Evolutionary conservation across 768 basidiomycete genomes (phyloP), one percentile per base, ranked within the genome.

Genomic region (Suillus ampliporus): DNA sequence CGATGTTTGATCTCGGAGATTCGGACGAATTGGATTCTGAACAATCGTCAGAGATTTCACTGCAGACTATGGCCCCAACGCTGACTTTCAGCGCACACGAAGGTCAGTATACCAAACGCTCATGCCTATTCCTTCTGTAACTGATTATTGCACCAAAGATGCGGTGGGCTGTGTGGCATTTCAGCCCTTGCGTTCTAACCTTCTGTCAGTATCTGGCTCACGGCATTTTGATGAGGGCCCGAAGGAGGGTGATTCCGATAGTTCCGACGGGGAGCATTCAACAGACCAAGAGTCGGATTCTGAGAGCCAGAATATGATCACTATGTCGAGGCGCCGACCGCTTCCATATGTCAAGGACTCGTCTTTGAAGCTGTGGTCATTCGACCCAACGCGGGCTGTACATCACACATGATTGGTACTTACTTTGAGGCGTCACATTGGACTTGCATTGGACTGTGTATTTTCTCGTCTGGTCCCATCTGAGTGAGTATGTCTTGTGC

Each of bases 161-260:
- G 83, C 89, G 4, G 75, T 95, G 9, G 89, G 91, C 1, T 87
- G 89, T 1, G 86, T 91, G 1, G 75, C 84, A 1, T 91, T 95
- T 68, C 89, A 95, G 66, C 92, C 93, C 0, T 73, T 83, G 31
- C 77, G 79, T 11, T 77, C 92, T 0, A 57, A 78, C 3, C 67
- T 94, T 4, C 71, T 92, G 21, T 89, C 91, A 0, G 82, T 83
- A 1, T 89, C 92, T 0, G 94, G 94, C 2, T 94, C 94, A 7
- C 78, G 94, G n/a, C 86, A 90, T 72, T 91, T 91, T 68, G 74
- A 79, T 19, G 60, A 34, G 11, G 43, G 1, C 19, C 17, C 6
- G 6, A 2, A 19, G 17, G 37, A 47, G 13, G 28, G 1, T 44
- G 47, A 5, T 11, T 40, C 15, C 5, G 23, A 38, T 54, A 40